Base-by-base conservation (phyloP, 345 rosid genomes). In the Alliaria petiolata region DNA sequence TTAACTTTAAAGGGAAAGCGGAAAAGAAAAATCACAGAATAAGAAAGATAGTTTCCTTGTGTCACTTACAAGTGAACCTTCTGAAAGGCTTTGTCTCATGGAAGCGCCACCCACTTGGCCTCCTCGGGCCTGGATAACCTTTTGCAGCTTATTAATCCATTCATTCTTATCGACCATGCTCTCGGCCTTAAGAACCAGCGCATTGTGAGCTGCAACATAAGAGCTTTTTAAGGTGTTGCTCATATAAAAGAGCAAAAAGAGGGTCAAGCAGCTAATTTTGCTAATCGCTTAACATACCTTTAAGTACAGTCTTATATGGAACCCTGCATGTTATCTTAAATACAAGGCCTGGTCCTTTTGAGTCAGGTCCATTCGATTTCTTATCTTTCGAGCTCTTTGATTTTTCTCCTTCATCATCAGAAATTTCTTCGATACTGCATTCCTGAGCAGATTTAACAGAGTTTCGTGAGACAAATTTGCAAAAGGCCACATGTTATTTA, bases 61-160 rank as follows among this genome's bases (percentile, higher is more conserved):
- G 57, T 62, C 61, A 84, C 98, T 85, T 77, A 93, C 98, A 68
- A 93, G 88, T 47, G 98, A 92, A 79, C 97, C 98, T 76, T 95
- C 97, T 33, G 99, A 95, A 33, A 78, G 88, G 78, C 99, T 95
- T 11, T 89, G 97, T 46, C 96, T 83, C 86, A 95, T 81, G 35
- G 87, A 68, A 54, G 59, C 78, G 34, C 81, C 73, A 62, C 81
- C 82, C 26, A 79, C 75, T 75, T 80, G 91, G 60, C 97, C 96
- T 68, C 87, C 89, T 61, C 81, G 77, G 45, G 95, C 73, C 66
- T 83, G 93, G 72, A 84, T 78, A 68, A 95, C 81, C 68, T 77
- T 95, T 47, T 81, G 82, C 76, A 89, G 51, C 79, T 92, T 95
- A 80, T 71, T 87, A 31, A 90, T 55, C 99, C 99, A 95, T 70